Base-by-base conservation (phyloP, 2,329 filamentous ascomycete species). In the Fusarium lyarnte region DNA sequence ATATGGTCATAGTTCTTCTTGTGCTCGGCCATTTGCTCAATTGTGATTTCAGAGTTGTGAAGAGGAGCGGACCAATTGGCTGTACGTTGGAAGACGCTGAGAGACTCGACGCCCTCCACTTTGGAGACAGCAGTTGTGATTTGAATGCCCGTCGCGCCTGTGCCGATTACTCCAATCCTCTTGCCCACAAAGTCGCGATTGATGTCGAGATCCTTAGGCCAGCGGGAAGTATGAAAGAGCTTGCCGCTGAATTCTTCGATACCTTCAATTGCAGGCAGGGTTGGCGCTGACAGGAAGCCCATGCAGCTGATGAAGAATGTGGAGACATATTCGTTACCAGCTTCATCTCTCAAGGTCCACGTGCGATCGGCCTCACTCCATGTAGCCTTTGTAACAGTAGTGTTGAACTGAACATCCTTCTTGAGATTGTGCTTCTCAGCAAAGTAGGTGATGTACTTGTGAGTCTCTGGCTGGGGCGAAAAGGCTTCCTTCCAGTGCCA, bases 361-460 rank as follows among this genome's bases (percentile, higher is more conserved):
- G 42, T 55, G 6, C 45, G 69, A 0, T 45, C 25, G 1, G 19
- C 11, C 6, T 66, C 58, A 31, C 8, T 33, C 70, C 70, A 73
- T 8, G n/a, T 25, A 2, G 69, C 70, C 3, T 58, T 47, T 5
- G 21, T 59, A 6, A 73, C 42, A 4, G 25, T 62, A 0, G 70
- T 39, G 75, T 71, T 67, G 10, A 73, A 35, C 9, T 74, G 46
- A 4, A 80, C 80, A 47, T 85, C 77, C 19, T 81, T 84, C 54
- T 80, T 83, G 21, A 85, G 70, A 19, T 82, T 75, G 31, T 83
- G 77, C 27, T 82, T 81, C 33, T 81, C 77, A 31, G 83, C 83
- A 19, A 85, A 81, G 58, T 82, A 80, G 25, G 81, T 76, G 61
- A 86, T 85, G 66, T 86, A 86, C 23, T 65, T 74, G 25, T 80